A percentile compares a stretch with the other conserved stretches of the same genome.
phyloP scores from a whole-genome alignment of 2,329 filamentous ascomycete species.

The Fusarium falciforme region DNA sequence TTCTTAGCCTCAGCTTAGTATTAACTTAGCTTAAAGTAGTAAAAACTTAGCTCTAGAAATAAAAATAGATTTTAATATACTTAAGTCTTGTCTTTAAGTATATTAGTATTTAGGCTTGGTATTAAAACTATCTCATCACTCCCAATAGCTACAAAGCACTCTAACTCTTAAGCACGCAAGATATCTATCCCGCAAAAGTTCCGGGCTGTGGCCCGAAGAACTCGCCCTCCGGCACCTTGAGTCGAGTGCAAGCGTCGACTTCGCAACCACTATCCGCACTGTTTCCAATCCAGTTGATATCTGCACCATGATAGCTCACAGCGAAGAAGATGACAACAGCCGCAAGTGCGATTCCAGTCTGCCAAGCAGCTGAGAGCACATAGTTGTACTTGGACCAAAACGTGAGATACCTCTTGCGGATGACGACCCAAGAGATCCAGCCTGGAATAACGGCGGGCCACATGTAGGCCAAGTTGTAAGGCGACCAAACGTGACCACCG shows the following conservation, averaged over 20 bases:
- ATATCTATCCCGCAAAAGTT: slow-evolving; percentile 11
- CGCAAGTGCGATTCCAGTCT: slow-evolving; percentile 58
- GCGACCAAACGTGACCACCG: slow-evolving; percentile 55
- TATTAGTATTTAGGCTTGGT: neutral
- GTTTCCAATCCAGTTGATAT: slow-evolving; percentile 61
- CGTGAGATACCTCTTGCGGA: slow-evolving; percentile 56
- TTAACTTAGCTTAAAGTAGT: no score
- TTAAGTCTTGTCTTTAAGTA: no score
- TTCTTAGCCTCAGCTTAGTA: no score
- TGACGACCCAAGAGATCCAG: slow-evolving; percentile 59
- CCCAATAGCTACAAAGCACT: neutral
- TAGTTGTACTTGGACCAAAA: slow-evolving; percentile 65
- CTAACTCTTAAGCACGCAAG: neutral
- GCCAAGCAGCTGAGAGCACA: slow-evolving; percentile 60
- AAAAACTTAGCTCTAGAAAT: no score
- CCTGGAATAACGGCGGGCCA: slow-evolving; percentile 60
- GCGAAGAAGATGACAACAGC: slow-evolving; percentile 63
- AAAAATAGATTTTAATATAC: no score
- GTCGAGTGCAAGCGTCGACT: slow-evolving; percentile 33
- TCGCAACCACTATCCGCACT: slow-evolving; percentile 44
- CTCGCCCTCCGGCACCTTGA: slow-evolving; percentile 42
- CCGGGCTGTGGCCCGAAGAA: slow-evolving; percentile 45
- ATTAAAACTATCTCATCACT: neutral
- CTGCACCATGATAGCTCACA: slow-evolving; percentile 52
- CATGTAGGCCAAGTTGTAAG: slow-evolving; percentile 60